Conservation (phyloP, 768 basidiomycete genomes). For the Peribolospora baueri region DNA sequence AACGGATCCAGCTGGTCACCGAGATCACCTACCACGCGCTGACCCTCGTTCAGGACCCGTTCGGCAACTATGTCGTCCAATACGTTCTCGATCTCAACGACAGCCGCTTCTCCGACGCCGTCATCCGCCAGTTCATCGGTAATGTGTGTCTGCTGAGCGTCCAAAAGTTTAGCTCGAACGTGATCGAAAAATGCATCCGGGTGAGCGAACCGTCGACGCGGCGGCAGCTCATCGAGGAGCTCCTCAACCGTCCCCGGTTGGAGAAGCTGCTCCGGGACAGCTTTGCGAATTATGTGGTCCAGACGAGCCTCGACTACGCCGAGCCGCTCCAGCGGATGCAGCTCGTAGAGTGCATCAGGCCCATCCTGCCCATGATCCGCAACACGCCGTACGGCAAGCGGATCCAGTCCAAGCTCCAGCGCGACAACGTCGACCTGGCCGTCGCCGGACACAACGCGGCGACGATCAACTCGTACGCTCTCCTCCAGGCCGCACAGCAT, state of each 20-base stretch:
- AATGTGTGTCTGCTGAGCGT: constrained; percentile 94
- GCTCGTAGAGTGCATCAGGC: constrained; percentile 89
- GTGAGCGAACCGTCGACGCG: constrained; percentile 88
- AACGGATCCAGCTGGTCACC: constrained; percentile 84
- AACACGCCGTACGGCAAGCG: constrained; percentile 99
- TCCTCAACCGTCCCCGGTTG: constrained; percentile 74
- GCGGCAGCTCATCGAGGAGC: constrained; percentile 80
- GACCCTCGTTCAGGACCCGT: constrained; percentile 87
- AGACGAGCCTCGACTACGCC: constrained; percentile 95
- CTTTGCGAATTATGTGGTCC: constrained; percentile 16
- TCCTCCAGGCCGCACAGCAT: too few relatives aligned
- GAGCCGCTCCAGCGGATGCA: constrained; percentile 62
- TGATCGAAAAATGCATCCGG: constrained; percentile 48
- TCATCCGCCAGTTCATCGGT: constrained; percentile 90
- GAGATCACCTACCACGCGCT: constrained; percentile 98
- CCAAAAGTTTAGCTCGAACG: constrained; percentile 98
- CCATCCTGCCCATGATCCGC: constrained; percentile 90
- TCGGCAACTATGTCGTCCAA: constrained; percentile 83
- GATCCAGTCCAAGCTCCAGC: constrained; percentile 93
- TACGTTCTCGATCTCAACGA: constrained; percentile 97
- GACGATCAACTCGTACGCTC: too few relatives aligned
- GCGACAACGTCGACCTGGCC: constrained; percentile 51
- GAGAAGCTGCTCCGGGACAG: constrained; percentile 78
- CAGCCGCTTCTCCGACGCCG: constrained; percentile 87
- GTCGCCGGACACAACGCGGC: constrained; percentile 1